Base-by-base conservation (phyloP, 2,329 filamentous ascomycete species). In the Aspergillus fischeri region DNA sequence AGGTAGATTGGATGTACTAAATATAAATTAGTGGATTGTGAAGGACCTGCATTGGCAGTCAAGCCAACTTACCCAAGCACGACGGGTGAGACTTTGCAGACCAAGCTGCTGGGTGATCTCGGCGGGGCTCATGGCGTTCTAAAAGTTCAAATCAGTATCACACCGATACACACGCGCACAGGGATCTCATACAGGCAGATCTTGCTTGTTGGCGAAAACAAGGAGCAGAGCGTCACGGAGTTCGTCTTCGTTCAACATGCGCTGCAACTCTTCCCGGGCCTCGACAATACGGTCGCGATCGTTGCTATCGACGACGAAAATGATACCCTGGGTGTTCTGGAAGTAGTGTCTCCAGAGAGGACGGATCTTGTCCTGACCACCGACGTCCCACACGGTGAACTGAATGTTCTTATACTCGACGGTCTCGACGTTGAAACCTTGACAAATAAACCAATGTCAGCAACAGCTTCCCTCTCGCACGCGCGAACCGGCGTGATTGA, bases 341-440 rank as follows among this genome's bases (percentile, higher is more conserved):
- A 97, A 99, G 84, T 99, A 99, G 81, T 97, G 94, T 83, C 94
- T 92, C 94, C 94, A 99, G 75, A 99, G 84, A 75, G 94, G 94
- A 78, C 94, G 88, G 77, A 99, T 99, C 90, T 97, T 97, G 87
- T 99, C 94, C 85, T 99, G 94, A 79, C 94, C 94, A 84, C 94
- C 94, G 75, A 99, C 94, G 83, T 97, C 94, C 94, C 94, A 99
- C 77, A 99, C 94, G 78, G 93, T 97, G 86, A 99, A 99, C 78
- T 96, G 92, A 73, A 96, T 97, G 87, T 99, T 99, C 87, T 97
- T 97, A 86, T 97, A 97, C 78, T 96, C 92, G 78, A 99, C 94
- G 56, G 94, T 97, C 86, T 99, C 94, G 78, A 99, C 94, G 83
- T 99, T 99, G 88, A 99, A 99, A 73, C 94, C 90, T 92, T 65